Evolutionary conservation across 1,284 basidiomycete species (phyloP).

Genomic region (Ganoderma meredithae): DNA sequence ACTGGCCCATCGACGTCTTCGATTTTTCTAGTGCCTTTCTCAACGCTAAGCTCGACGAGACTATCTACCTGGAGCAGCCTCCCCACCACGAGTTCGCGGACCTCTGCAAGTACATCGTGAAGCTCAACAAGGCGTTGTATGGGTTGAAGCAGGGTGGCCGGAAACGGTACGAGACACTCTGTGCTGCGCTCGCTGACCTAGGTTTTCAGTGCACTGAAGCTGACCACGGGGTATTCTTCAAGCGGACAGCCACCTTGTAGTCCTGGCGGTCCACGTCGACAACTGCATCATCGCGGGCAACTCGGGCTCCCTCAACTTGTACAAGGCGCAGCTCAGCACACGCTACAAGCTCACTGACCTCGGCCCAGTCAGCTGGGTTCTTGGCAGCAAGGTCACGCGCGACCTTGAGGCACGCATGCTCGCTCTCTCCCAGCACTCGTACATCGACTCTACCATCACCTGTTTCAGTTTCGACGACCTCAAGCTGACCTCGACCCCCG

Average conservation of each 20-base stretch:
- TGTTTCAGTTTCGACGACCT: constrained; percentile 37
- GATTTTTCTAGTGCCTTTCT: too few relatives aligned
- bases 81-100: background rate
- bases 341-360: constrained; percentile 43
- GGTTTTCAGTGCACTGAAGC: constrained; percentile 30
- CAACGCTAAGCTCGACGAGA: constrained; percentile 44
- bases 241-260: constrained; percentile 8
- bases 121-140: too few relatives aligned
- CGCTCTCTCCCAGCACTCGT: constrained; percentile 37
- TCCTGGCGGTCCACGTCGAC: constrained; percentile 31
- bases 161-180: too few relatives aligned
- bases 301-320: constrained; percentile 26
- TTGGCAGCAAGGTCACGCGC: constrained; percentile 38
- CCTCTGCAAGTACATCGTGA: too few relatives aligned
- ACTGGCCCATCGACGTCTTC: too few relatives aligned
- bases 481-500: constrained; percentile 36
- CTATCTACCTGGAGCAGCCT: background rate
- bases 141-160: too few relatives aligned
- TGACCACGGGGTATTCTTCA: constrained; percentile 34
- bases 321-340: constrained; percentile 37
- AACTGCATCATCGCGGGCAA: constrained; percentile 38
- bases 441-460: constrained; percentile 36
- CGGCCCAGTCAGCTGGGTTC: constrained; percentile 29
- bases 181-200: constrained; percentile 17
- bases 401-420: constrained; percentile 35